Base-by-base conservation (phyloP, 2,329 filamentous ascomycete species). In the Pseudogymnoascus sp. region DNA sequence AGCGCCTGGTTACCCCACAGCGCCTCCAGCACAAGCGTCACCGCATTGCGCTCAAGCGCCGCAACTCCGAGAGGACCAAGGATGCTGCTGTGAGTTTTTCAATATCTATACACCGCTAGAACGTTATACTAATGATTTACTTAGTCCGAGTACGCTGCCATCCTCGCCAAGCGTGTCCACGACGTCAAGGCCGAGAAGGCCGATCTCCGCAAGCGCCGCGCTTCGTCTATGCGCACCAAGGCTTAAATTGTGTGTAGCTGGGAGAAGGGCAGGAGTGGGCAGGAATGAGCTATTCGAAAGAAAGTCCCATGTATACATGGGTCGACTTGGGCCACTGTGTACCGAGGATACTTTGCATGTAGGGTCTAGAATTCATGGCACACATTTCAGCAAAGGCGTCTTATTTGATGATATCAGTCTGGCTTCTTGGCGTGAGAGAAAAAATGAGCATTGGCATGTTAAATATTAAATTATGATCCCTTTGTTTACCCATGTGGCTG, bases 1-100 rank as follows among this genome's bases (percentile, higher is more conserved):
- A 99, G 88, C 91, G 94, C 79, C 91, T 99, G 74, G 92, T 99
- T 75, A 99, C 94, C 76, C 94, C 94, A 79, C 94, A 97, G 84
- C 94, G 94, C 80, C 92, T 99, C 77, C 94, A 99, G 87, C 94
- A 96, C 90, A 99, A 97, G 91, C 92, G 94, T 76, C 94, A 97
- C 86, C 87, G 92, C 74, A 84, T 95, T 75, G 93, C 94, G 76
- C 89, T 99, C 83, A 99, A 99, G 92, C 91, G 93, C 80, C 93
- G 94, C 81, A 91, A 92, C 78, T 83, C 92, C 76, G 94, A 99
- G 85, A 90, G 92, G 81, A 87, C 91, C 83, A 97, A 97, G 88
- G 94, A 99, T 78, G 93, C 96, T 85, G 94, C 94, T 77, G 94
- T 96, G 91, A 78, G 90, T 87, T 68, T 61, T 60, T 61, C 60